Conservation (phyloP, 179 eudicot species). For the Sideroxylon spinosum region DNA sequence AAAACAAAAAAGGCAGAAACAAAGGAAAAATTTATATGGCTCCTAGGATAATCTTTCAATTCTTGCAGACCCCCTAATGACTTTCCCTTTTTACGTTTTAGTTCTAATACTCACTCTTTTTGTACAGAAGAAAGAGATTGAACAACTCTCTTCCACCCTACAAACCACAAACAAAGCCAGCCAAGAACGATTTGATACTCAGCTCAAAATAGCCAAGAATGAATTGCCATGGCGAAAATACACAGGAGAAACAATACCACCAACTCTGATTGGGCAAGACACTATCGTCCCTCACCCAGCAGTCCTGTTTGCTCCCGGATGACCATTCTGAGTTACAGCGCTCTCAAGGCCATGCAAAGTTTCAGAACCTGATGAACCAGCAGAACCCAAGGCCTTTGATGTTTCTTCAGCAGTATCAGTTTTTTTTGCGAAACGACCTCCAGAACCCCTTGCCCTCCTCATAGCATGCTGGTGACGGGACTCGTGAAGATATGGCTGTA, state of each 20-base stretch:
- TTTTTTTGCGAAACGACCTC: conserved; percentile 88
- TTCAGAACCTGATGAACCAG: conserved; percentile 12
- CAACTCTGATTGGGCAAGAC: conserved; percentile 20
- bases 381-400: conserved; percentile 30
- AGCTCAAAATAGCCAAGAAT: conserved; percentile 50
- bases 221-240: conserved; percentile 32
- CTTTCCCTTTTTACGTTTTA: not conserved
- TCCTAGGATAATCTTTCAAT: not conserved
- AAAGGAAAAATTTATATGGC: not conserved
- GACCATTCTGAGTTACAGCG: not conserved
- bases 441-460: conserved; percentile 76
- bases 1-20: no score
- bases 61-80: not conserved
- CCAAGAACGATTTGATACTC: conserved; percentile 81
- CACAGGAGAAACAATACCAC: conserved; percentile 17
- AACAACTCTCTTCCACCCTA: not conserved
- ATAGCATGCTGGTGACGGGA: conserved; percentile 92
- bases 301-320: conserved; percentile 28
- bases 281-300: conserved; percentile 23
- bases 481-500: conserved; percentile 87
- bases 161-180: conserved; percentile 24
- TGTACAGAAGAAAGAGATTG: not conserved
- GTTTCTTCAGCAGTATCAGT: conserved; percentile 41
- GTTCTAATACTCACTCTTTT: not conserved
- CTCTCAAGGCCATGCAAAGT: conserved; percentile 7